phyloP scores from a whole-genome alignment of 169 alveolate genomes.

The Cryptosporidium meleagridis region DNA sequence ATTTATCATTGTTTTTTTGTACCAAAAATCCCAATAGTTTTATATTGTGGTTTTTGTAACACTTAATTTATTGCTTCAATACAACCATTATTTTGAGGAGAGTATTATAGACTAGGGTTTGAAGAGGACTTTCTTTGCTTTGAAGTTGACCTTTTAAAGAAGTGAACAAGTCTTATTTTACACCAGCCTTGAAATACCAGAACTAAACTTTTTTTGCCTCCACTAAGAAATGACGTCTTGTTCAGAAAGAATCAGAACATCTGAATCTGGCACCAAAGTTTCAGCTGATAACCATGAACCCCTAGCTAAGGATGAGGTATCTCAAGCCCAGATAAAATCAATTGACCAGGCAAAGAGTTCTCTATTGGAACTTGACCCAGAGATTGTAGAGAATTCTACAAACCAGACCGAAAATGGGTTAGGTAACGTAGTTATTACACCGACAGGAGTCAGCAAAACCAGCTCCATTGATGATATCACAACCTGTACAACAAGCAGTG shows the following conservation, averaged over 20 bases:
- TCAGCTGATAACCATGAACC: background rate
- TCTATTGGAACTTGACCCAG: constrained; percentile 35
- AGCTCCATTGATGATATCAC: constrained; percentile 66
- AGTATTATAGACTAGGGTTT: background rate
- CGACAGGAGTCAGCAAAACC: constrained; percentile 62
- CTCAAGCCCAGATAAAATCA: background rate
- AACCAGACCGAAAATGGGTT: constrained; percentile 23
- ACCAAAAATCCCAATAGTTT: background rate
- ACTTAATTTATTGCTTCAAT: constrained; percentile 16
- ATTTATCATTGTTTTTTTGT: constrained; percentile 8
- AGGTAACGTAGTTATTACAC: constrained; percentile 57
- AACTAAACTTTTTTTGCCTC: background rate
- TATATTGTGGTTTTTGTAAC: background rate
- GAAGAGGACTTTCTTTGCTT: background rate
- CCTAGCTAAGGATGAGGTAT: background rate
- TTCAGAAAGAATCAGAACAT: background rate
- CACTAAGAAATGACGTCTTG: background rate
- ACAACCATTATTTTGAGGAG: background rate
- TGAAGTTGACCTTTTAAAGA: background rate
- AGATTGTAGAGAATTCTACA: constrained; percentile 4
- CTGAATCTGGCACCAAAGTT: background rate
- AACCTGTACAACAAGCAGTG: constrained; percentile 67
- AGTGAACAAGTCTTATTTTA: background rate
- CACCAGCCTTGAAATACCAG: background rate
- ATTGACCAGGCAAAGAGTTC: background rate